Conservation (phyloP, 2,329 filamentous ascomycete genomes). For the Phaeophleospora eucalypticola region DNA sequence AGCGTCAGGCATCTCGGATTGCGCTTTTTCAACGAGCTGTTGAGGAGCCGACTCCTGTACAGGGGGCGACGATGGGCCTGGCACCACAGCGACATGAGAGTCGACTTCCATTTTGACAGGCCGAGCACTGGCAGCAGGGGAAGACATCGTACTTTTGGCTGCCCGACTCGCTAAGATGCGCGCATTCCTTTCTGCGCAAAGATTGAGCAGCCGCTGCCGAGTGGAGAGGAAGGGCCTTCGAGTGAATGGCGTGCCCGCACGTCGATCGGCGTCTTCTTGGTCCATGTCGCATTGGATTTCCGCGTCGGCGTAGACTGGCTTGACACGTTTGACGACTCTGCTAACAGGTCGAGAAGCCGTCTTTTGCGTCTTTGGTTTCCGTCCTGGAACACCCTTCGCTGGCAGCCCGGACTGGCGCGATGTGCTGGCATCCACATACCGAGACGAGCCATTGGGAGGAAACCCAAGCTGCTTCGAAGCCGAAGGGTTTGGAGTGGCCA, state of each 20-base stretch:
- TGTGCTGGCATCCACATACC: constrained; percentile 28
- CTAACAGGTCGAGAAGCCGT: constrained; percentile 8
- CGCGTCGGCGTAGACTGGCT: constrained; percentile 26
- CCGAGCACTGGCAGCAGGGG: neutral
- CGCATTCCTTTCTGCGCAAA: constrained; percentile 22
- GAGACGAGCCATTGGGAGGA: constrained; percentile 26
- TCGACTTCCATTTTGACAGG: constrained; percentile 22
- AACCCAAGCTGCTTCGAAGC: constrained; percentile 41
- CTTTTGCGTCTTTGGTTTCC: constrained; percentile 23
- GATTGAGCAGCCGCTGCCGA: constrained; percentile 31
- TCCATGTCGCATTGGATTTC: constrained; percentile 34
- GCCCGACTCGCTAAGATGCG: neutral
- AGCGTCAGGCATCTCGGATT: no score
- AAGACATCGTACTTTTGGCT: neutral
- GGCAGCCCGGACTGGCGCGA: constrained; percentile 22
- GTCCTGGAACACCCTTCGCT: constrained; percentile 16
- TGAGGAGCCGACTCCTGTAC: constrained; percentile 3
- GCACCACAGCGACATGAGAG: constrained; percentile 1
- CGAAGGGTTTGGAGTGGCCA: constrained; percentile 48
- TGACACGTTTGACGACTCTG: constrained; percentile 5
- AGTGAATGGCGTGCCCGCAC: constrained; percentile 16
- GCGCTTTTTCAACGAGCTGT: neutral
- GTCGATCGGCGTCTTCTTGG: constrained; percentile 25
- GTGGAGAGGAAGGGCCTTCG: constrained; percentile 27
- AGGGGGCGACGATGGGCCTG: constrained; percentile 4